Evolutionary conservation across 2,329 filamentous ascomycete genomes (phyloP), one percentile per base, ranked within the genome.

Genomic region (Penicillium sp.): DNA sequence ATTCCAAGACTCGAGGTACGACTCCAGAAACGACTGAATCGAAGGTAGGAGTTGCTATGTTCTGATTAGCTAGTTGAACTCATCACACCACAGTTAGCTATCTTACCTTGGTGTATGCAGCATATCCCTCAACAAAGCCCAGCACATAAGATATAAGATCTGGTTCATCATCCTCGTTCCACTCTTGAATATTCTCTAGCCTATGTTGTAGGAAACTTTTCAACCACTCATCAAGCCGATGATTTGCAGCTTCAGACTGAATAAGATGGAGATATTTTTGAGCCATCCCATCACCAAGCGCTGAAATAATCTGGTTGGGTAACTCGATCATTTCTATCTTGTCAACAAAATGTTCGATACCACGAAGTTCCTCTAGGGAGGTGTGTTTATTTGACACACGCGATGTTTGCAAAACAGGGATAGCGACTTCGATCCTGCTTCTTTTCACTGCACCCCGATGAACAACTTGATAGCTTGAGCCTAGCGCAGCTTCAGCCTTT

Each of bases 241-340:
- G 64, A 33, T 64, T 64, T 83, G 79, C 70, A 69, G 68, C 74
- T 35, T 84, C 81, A 1, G 87, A 83, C 49, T 84, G 82, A 29
- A 90, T 76, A n/a, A 90, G 76, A 33, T 91, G 76, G 24, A 93
- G 79, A 53, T 80, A 84, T 68, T 93, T 95, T 70, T 93, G 90
- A 1, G 93, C 82, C 29, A 96, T 78, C 3, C 88, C 88, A 67
- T 96, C 90, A 2, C 84, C 84, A 14, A 96, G 78, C 4, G 90
- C 86, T 5, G 91, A 90, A 42, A 92, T 86, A 2, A 96, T 80
- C 73, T 96, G 91, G 61, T 90, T 92, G 0, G 91, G 91, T 42
- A 92, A 77, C 71, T 95, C 90, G 26, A 96, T 87, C 63, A 83
- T 89, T 64, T 96, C 90, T 9, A 96, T 74, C 55, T 84, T 89